Evolutionary conservation across 805 yeast species (phyloP).

Genomic region (Saturnispora mendoncae): DNA sequence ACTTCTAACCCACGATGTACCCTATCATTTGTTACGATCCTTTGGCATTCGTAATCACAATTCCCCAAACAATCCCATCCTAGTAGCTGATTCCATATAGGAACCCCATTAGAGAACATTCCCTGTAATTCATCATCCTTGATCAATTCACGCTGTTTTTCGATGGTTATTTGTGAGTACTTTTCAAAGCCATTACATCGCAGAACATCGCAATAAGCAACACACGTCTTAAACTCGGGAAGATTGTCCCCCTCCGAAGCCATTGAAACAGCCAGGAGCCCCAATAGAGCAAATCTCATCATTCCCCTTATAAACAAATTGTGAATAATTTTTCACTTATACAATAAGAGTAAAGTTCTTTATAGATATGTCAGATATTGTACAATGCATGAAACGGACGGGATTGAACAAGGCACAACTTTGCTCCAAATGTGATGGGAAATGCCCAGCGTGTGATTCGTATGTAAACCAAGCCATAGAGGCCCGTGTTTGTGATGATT

Average conservation of each 20-base stretch:
- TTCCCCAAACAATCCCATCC: slow-evolving; percentile 71
- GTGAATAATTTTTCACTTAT: neutral
- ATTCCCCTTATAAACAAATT: neutral
- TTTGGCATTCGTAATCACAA: slow-evolving; percentile 93
- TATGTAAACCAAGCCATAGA: slow-evolving; percentile 58
- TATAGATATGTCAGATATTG: slow-evolving; percentile 6
- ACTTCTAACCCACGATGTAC: slow-evolving; percentile 40
- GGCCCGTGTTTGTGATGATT: slow-evolving; percentile 76
- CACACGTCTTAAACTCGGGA: slow-evolving; percentile 48
- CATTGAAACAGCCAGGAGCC: neutral
- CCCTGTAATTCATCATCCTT: slow-evolving; percentile 29
- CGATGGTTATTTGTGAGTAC: slow-evolving; percentile 19
- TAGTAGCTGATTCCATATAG: slow-evolving; percentile 35
- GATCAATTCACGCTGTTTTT: slow-evolving; percentile 21
- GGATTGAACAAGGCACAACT: slow-evolving; percentile 64
- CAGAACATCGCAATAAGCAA: slow-evolving; percentile 38
- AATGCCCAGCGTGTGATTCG: slow-evolving; percentile 87
- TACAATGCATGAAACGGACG: slow-evolving; percentile 74
- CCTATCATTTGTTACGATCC: slow-evolving; percentile 54
- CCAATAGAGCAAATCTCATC: neutral
- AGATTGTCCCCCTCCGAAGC: slow-evolving; percentile 59
- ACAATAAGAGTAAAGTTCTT: too few relatives aligned
- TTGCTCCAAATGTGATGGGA: slow-evolving; percentile 84
- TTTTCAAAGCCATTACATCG: slow-evolving; percentile 22
- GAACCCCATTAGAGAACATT: slow-evolving; percentile 35